phyloP scores from a whole-genome alignment of 495 filamentous ascomycete species.

The Aspergillus bridgeri region DNA sequence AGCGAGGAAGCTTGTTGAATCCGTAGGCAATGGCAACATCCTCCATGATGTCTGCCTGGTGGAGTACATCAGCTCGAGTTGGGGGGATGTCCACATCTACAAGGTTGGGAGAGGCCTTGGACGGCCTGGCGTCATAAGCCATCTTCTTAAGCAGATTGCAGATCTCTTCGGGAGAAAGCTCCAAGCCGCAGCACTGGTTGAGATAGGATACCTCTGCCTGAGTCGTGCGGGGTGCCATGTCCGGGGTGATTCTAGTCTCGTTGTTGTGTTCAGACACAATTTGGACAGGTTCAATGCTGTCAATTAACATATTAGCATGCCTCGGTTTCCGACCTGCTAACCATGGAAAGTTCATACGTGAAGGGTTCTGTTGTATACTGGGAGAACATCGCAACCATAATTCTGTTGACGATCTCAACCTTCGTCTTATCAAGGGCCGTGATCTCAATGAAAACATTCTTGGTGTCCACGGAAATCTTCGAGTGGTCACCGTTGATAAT shows the following conservation, averaged over 20 bases:
- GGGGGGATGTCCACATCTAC: slow-evolving; percentile 81
- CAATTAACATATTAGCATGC: not conserved
- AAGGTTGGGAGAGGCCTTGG: slow-evolving; percentile 55
- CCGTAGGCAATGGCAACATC: slow-evolving; percentile 94
- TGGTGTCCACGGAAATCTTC: slow-evolving; percentile 87
- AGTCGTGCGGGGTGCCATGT: slow-evolving; percentile 69
- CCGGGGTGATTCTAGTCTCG: slow-evolving; percentile 72
- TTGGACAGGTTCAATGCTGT: slow-evolving; percentile 79
- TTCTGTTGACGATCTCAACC: slow-evolving; percentile 90
- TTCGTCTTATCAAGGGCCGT: slow-evolving; percentile 98
- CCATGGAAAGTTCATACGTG: slow-evolving; percentile 48
- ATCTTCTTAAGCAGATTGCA: slow-evolving; percentile 79
- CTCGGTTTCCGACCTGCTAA: not conserved
- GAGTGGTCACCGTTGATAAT: slow-evolving; percentile 98
- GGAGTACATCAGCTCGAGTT: slow-evolving; percentile 89
- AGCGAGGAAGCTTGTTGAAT: slow-evolving; percentile 87
- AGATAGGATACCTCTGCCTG: slow-evolving; percentile 88
- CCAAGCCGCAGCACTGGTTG: slow-evolving; percentile 83
- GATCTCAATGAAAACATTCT: slow-evolving; percentile 93
- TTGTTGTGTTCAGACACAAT: slow-evolving; percentile 89
- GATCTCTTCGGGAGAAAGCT: slow-evolving; percentile 66
- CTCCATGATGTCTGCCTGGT: slow-evolving; percentile 98
- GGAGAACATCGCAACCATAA: slow-evolving; percentile 96
- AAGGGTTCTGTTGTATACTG: slow-evolving; percentile 83
- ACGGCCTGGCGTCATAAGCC: slow-evolving; percentile 75